Conservation (phyloP, 805 yeast genomes). For the Hanseniaspora taiwanica region DNA sequence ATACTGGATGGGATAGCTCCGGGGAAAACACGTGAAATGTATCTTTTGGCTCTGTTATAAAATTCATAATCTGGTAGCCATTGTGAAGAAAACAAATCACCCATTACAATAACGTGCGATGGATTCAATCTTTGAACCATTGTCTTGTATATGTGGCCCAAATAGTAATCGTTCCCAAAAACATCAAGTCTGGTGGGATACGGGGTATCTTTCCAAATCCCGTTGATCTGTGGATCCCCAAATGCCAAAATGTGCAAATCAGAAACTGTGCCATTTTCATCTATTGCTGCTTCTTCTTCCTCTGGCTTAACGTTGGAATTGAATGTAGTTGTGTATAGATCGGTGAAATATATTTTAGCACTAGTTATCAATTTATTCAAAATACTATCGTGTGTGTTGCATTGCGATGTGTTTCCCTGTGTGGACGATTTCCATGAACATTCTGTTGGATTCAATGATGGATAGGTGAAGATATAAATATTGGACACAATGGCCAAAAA, state of each 20-base stretch:
- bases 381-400: too few relatives aligned
- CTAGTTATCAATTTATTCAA: not conserved
- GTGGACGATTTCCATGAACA: slow-evolving; percentile 45
- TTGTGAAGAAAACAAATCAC: slow-evolving; percentile 86
- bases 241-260: slow-evolving; percentile 63
- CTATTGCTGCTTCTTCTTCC: not conserved
- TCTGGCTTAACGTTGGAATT: slow-evolving; percentile 8
- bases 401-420: too few relatives aligned
- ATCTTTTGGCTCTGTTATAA: slow-evolving; percentile 63
- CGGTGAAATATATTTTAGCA: slow-evolving; percentile 18
- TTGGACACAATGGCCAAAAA: slow-evolving; percentile 36
- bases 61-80: slow-evolving; percentile 89
- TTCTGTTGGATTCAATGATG: slow-evolving; percentile 38
- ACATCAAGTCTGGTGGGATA: slow-evolving; percentile 68
- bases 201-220: slow-evolving; percentile 61
- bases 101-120: slow-evolving; percentile 75
- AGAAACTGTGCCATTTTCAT: slow-evolving; percentile 1
- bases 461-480: slow-evolving; percentile 61
- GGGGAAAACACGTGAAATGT: slow-evolving; percentile 54
- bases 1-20: slow-evolving; percentile 48
- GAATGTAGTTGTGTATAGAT: slow-evolving; percentile 10
- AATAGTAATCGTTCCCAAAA: slow-evolving; percentile 76
- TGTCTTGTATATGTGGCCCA: slow-evolving; percentile 67
- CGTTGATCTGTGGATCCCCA: slow-evolving; percentile 97
- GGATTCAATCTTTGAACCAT: slow-evolving; percentile 59